phyloP scores from a whole-genome alignment of 352 stramenopile species.

The Globisporangium nunn region DNA sequence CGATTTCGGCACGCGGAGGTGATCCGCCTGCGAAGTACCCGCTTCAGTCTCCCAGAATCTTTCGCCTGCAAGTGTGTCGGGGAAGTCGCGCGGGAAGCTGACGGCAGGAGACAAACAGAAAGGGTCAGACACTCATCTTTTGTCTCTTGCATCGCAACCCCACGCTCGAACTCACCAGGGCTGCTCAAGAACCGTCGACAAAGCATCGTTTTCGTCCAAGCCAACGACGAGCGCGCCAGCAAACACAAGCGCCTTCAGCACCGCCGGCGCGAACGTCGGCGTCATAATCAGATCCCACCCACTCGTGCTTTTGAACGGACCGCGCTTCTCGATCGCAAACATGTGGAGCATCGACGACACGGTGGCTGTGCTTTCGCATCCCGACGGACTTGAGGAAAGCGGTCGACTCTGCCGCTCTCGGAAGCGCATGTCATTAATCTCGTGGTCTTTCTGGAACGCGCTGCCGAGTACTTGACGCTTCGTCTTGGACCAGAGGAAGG shows the following conservation, averaged over 20 bases:
- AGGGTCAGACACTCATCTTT: background rate
- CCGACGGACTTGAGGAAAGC: background rate
- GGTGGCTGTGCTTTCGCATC: background rate
- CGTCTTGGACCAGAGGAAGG: conserved; percentile 50
- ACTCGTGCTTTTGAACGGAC: conserved; percentile 34
- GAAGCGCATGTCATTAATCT: conserved; percentile 44
- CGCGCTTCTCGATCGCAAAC: conserved; percentile 31
- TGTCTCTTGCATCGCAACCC: background rate
- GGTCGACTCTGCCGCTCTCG: conserved; percentile 17
- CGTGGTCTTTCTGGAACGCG: conserved; percentile 47
- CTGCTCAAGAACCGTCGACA: conserved; percentile 43
- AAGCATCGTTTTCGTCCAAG: conserved; percentile 55
- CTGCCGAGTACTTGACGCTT: conserved; percentile 24
- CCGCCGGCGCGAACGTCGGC: conserved; percentile 27
- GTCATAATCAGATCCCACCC: conserved; percentile 65
- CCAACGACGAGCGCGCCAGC: conserved; percentile 62
- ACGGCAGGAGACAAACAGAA: background rate
- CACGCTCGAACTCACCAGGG: conserved; percentile 21
- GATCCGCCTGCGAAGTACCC: conserved; percentile 11
- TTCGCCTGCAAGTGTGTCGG: conserved; percentile 49
- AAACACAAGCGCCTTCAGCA: conserved; percentile 66
- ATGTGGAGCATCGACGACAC: conserved; percentile 21
- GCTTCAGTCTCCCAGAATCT: conserved; percentile 45
- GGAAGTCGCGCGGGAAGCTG: conserved; percentile 77
- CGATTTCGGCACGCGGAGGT: conserved; percentile 51